Evolutionary conservation across 1,284 basidiomycete genomes (phyloP).

Genomic region (Ceratobasidium sp.): DNA sequence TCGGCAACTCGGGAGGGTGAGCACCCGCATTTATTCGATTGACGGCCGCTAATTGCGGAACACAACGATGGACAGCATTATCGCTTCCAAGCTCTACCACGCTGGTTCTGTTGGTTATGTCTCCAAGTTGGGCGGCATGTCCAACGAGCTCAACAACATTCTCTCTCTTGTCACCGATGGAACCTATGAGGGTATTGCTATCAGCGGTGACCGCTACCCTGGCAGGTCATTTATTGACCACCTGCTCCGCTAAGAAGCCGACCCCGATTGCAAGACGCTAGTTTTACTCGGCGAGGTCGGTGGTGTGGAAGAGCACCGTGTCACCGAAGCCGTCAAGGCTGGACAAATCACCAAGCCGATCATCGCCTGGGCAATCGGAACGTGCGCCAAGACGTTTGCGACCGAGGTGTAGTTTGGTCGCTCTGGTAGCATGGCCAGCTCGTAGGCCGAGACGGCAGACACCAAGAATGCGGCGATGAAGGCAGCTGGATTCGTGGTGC

Average conservation of each 20-base stretch:
- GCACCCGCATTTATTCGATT: slow-evolving; percentile 52
- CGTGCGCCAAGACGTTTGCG: slow-evolving; percentile 99
- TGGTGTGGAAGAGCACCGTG: slow-evolving; percentile 98
- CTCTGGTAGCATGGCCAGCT: slow-evolving; percentile 98
- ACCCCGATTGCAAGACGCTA: slow-evolving; percentile 98
- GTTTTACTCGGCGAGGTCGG: slow-evolving; percentile 99
- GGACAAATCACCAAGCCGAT: slow-evolving; percentile 98
- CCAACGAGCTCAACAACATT: slow-evolving; percentile 99
- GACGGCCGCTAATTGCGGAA: not conserved
- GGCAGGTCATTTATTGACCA: slow-evolving; percentile 99
- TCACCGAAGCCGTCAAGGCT: slow-evolving; percentile 96
- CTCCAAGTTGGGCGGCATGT: slow-evolving; percentile 99
- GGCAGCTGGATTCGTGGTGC: slow-evolving; percentile 95
- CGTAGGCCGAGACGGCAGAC: slow-evolving; percentile 95
- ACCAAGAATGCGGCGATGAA: slow-evolving; percentile 98
- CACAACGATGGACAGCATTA: slow-evolving; percentile 99
- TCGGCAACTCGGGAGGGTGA: slow-evolving; percentile 97
- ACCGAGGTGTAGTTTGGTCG: slow-evolving; percentile 99
- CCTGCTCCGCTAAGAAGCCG: slow-evolving; percentile 95
- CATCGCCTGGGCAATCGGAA: slow-evolving; percentile 99
- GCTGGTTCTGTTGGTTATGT: slow-evolving; percentile 98
- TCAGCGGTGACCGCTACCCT: slow-evolving; percentile 99
- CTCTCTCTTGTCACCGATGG: slow-evolving; percentile 97
- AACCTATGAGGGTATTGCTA: slow-evolving; percentile 99
- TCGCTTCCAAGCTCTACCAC: slow-evolving; percentile 98